Conservation (phyloP, 2,329 filamentous ascomycete genomes). For the Alternaria sp. region DNA sequence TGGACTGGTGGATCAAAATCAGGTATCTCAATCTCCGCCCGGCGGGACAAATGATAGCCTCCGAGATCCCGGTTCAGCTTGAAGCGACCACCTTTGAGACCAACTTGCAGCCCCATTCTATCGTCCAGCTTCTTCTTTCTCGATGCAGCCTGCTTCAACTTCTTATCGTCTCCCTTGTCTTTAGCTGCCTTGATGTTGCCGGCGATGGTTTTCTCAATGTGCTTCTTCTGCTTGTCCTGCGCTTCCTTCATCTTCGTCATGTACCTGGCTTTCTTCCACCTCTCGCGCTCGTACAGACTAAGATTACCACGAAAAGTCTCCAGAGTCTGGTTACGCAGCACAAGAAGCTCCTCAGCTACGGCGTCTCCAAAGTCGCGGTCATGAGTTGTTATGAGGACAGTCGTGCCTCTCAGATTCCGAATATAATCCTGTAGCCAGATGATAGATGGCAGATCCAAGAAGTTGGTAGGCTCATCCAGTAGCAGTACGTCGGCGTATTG, state of each 20-base stretch:
- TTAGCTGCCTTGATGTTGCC: constrained; percentile 79
- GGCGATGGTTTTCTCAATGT: constrained; percentile 80
- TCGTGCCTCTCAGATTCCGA: constrained; percentile 63
- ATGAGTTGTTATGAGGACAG: constrained; percentile 82
- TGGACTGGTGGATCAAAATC: constrained; percentile 64
- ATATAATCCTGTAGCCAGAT: constrained; percentile 85
- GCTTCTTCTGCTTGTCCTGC: constrained; percentile 79
- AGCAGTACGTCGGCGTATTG: constrained; percentile 80
- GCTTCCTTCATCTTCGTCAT: constrained; percentile 80
- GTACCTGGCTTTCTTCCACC: constrained; percentile 72
- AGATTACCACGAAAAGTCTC: constrained; percentile 80
- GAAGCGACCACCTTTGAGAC: constrained; percentile 75
- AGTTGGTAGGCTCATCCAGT: constrained; percentile 88
- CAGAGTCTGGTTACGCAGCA: constrained; percentile 75
- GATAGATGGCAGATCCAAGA: constrained; percentile 81
- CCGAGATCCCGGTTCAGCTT: constrained; percentile 78
- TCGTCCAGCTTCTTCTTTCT: constrained; percentile 86
- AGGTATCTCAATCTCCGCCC: constrained; percentile 77
- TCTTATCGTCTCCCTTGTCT: constrained; percentile 82
- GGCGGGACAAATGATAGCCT: constrained; percentile 58
- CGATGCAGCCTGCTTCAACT: constrained; percentile 83
- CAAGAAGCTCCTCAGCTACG: constrained; percentile 77
- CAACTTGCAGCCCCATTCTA: constrained; percentile 78
- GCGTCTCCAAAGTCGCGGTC: constrained; percentile 82
- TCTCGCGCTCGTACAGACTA: constrained; percentile 73